These are phyloP conservation scores for Eucalyptus shirleyi DNA, from an alignment of 345 rosid genomes.

Conservation along the genomic window DNA sequence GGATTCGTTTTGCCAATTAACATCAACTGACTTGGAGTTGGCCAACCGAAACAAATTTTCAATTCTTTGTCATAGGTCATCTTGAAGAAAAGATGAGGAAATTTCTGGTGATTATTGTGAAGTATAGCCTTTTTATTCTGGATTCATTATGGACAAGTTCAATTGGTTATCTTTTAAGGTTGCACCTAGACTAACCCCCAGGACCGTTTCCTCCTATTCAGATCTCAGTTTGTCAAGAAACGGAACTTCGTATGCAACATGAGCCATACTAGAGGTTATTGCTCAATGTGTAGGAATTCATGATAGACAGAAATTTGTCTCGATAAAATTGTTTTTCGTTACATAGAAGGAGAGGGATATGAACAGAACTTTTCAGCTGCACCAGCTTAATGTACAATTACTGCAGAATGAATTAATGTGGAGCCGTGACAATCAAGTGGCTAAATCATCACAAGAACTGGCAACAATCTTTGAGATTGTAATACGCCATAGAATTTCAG, in stretches of 20 bases:
- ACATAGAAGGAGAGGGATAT: not conserved
- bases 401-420: not conserved
- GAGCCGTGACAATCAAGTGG: not conserved
- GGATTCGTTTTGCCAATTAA: not conserved
- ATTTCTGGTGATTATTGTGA: not conserved
- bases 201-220: not conserved
- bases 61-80: not conserved
- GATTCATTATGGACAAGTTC: not conserved
- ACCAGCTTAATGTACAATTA: not conserved
- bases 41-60: not conserved
- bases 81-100: not conserved
- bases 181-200: not conserved
- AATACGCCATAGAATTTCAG: not conserved
- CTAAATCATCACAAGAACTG: not conserved
- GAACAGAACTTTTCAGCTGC: not conserved
- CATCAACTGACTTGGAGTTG: not conserved
- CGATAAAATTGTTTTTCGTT: no score
- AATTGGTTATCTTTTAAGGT: not conserved
- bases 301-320: rapidly evolving
- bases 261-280: not conserved
- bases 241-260: not conserved
- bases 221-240: not conserved
- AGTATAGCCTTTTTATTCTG: not conserved
- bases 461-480: not conserved
- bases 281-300: not conserved